Evolutionary conservation across 345 rosid genomes (phyloP).

Genomic region (Atalantia buxifolia): DNA sequence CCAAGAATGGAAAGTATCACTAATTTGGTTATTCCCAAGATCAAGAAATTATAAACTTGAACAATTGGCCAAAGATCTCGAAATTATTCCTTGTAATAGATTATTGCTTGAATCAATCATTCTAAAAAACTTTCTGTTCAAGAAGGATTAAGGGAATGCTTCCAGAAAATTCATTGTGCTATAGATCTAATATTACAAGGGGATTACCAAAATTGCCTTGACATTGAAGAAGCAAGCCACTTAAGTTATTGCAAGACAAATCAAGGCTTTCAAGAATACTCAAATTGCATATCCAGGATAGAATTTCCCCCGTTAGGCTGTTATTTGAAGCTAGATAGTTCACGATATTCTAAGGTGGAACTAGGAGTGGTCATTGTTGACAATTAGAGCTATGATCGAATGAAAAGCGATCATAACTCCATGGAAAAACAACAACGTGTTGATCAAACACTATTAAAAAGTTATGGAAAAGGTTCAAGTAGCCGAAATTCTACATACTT

Average conservation of each 20-base stretch:
- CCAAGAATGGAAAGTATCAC: not conserved
- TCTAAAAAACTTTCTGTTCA: not conserved
- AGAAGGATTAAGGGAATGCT: not conserved
- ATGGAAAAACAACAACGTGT: not conserved
- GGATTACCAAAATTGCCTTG: not conserved
- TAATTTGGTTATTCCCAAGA: not conserved
- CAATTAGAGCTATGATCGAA: not conserved
- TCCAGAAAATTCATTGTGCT: slow-evolving; percentile 4
- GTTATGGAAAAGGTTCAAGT: slow-evolving; percentile 1
- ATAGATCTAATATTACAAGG: not conserved
- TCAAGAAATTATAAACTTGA: not conserved
- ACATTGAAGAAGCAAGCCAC: slow-evolving; percentile 8
- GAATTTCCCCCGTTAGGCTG: not conserved
- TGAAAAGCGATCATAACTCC: not conserved
- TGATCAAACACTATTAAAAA: slow-evolving; percentile 10
- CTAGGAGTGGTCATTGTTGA: slow-evolving; percentile 17
- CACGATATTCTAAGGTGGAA: not conserved
- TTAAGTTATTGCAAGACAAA: slow-evolving; percentile 16
- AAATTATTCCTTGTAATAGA: not conserved
- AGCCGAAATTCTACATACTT: not conserved
- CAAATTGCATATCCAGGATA: not conserved
- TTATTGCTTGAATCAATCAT: not conserved
- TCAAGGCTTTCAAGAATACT: not conserved
- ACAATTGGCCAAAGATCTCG: not conserved
- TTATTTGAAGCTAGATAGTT: not conserved